Conservation (phyloP, 352 stramenopile genomes). For the Globisporangium rhizosaccharum region DNA sequence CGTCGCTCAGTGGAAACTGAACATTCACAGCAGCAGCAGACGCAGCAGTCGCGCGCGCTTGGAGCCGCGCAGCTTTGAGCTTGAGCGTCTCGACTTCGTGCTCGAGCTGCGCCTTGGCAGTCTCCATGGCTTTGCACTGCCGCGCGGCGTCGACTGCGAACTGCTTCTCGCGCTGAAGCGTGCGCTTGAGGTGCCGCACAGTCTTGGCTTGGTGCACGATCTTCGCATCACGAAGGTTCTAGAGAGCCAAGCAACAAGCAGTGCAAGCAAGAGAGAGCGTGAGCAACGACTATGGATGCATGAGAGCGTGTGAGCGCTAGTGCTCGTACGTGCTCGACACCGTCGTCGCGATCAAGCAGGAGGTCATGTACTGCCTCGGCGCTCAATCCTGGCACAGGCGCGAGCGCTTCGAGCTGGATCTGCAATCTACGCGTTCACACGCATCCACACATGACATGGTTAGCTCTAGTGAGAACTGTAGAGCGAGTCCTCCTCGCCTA, state of each 20-base stretch:
- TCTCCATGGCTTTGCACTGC: conserved; percentile 31
- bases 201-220: conserved; percentile 75
- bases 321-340: conserved; percentile 40
- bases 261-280: background rate
- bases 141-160: conserved; percentile 32
- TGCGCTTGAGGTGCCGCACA: conserved; percentile 52
- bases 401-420: conserved; percentile 61
- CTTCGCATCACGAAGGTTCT: conserved; percentile 74
- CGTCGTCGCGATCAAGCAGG: conserved; percentile 50
- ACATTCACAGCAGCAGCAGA: background rate
- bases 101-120: conserved; percentile 31
- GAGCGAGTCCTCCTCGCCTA: background rate
- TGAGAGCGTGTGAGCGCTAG: background rate
- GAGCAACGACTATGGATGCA: background rate
- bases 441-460: background rate
- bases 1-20: background rate
- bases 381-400: conserved; percentile 58
- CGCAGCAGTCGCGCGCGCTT: conserved; percentile 28
- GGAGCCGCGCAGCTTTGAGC: conserved; percentile 51
- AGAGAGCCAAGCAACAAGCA: background rate
- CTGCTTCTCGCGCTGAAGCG: conserved; percentile 56
- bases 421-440: conserved; percentile 30
- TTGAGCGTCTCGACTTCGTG: conserved; percentile 56
- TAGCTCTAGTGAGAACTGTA: background rate
- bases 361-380: conserved; percentile 47